A percentile compares a stretch with the other conserved stretches of the same genome.
phyloP scores from a whole-genome alignment of 371 early-diverging fungal species.

The Blakeslea trispora region DNA sequence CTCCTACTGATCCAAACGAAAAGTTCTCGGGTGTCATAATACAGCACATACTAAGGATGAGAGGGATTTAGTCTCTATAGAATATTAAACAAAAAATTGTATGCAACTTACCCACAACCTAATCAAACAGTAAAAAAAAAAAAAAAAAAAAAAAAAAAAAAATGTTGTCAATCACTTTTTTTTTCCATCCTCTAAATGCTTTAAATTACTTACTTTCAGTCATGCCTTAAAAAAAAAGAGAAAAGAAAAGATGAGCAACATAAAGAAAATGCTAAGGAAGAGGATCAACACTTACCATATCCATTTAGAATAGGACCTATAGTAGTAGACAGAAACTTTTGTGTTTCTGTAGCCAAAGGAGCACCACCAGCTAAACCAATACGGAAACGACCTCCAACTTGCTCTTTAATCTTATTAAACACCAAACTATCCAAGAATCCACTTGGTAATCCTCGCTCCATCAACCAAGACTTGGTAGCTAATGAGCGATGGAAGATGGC shows the following conservation, averaged over 20 bases:
- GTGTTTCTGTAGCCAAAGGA: constrained; percentile 70
- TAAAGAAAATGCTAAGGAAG: too few relatives aligned
- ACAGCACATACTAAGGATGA: constrained; percentile 58
- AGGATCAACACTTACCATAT: too few relatives aligned
- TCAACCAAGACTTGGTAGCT: constrained; percentile 62
- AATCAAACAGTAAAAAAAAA: constrained; percentile 1
- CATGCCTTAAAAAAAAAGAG: not conserved
- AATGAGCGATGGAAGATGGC: constrained; percentile 65
- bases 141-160: too few relatives aligned
- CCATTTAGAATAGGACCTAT: constrained; percentile 74
- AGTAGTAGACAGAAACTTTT: constrained; percentile 69
- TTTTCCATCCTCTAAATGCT: too few relatives aligned
- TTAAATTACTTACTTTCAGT: constrained; percentile 12
- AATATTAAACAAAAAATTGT: not conserved
- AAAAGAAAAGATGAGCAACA: constrained; percentile 5
- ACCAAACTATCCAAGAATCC: constrained; percentile 68
- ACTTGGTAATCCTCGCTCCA: constrained; percentile 54
- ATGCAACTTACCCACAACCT: not conserved
- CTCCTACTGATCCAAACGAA: constrained; percentile 72
- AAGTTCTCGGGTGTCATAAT: constrained; percentile 66
- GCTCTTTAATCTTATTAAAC: constrained; percentile 73
- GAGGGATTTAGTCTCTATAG: not conserved
- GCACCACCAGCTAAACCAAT: constrained; percentile 84
- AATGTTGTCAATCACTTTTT: too few relatives aligned
- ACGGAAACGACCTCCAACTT: constrained; percentile 79